Conservation (phyloP, 805 yeast species). For the Blastobotrys parvus region DNA sequence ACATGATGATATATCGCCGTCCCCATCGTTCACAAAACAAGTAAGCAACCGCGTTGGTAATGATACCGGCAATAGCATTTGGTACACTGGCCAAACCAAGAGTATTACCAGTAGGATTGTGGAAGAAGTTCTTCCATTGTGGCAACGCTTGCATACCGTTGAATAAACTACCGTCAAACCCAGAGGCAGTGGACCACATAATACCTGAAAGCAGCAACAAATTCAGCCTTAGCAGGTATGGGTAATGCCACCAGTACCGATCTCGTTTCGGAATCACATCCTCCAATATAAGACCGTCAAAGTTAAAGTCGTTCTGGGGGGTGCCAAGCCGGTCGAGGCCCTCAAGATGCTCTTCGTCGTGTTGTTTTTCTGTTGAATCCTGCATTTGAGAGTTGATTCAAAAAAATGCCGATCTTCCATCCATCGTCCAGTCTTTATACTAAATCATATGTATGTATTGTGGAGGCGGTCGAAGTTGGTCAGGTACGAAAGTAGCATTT, state of each 20-base stretch:
- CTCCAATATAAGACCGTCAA: constrained; percentile 5
- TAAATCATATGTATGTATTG: too few species aligned
- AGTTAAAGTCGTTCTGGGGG: not conserved
- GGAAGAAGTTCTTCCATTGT: constrained; percentile 9
- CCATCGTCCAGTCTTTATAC: too few species aligned
- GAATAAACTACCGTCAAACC: constrained; percentile 12
- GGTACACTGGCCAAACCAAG: constrained; percentile 17
- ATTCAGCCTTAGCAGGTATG: constrained; percentile 11
- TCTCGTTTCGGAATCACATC: constrained; percentile 4
- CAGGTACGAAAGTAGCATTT: too few species aligned
- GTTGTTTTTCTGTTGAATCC: too few species aligned
- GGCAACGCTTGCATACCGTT: constrained; percentile 19
- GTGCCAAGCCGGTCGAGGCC: too few species aligned
- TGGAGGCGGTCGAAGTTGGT: too few species aligned
- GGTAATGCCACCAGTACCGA: constrained; percentile 6
- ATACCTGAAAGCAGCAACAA: constrained; percentile 7
- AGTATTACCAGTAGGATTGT: constrained; percentile 9
- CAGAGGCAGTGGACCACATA: constrained; percentile 8
- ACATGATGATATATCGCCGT: constrained; percentile 49
- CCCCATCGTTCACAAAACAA: constrained; percentile 52
- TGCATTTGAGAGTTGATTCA: not conserved
- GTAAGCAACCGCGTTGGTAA: constrained; percentile 59
- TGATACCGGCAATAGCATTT: constrained; percentile 45
- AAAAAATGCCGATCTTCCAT: too few species aligned
- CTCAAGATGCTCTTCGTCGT: too few species aligned